Percentiles rank a stretch among this genome's conserved stretches.
phyloP scores from a whole-genome alignment of 2,329 filamentous ascomycete genomes.

The Pseudodiploospora longispora region DNA sequence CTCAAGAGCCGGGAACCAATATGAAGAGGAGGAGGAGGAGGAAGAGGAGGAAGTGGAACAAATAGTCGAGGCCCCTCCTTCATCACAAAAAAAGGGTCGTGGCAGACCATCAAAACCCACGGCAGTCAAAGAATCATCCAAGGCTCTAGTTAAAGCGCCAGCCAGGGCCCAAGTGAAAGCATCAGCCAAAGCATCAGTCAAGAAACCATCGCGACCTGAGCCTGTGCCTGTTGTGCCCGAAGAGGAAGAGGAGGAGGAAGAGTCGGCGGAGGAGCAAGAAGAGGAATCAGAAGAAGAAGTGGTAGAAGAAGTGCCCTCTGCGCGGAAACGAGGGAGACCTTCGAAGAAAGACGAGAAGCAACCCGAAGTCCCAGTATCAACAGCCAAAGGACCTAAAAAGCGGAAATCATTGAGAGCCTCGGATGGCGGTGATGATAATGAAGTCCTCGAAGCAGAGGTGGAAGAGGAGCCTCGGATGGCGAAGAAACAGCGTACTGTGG shows the following conservation, averaged over 20 bases:
- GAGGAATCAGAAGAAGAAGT: conserved; percentile 7
- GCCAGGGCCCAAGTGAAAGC: not conserved
- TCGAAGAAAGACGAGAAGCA: conserved; percentile 7
- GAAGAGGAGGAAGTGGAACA: conserved; percentile 15
- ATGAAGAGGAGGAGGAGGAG: conserved; percentile 13
- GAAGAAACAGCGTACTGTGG: conserved; percentile 20
- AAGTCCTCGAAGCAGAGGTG: conserved; percentile 14
- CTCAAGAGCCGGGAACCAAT: conserved; percentile 11
- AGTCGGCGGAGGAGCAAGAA: conserved; percentile 3
- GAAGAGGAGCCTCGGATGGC: conserved; percentile 15
- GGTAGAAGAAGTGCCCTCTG: conserved; percentile 1
- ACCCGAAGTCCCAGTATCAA: not conserved
- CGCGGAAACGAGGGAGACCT: conserved; percentile 11
- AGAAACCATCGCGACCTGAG: not conserved
- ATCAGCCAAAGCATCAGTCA: not conserved
- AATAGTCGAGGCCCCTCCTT: conserved; percentile 5
- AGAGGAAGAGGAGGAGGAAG: conserved; percentile 5
- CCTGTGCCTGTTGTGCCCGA: conserved; percentile 7
- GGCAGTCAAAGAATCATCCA: conserved; percentile 2
- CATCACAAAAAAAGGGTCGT: conserved; percentile 3
- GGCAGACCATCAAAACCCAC: conserved; percentile 1
- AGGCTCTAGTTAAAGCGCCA: not conserved
- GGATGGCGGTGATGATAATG: conserved; percentile 1
- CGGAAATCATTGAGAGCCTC: conserved; percentile 7
- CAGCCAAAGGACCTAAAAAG: conserved; percentile 5